Conservation (phyloP, 768 basidiomycete genomes). For the Trametes coccinea region DNA sequence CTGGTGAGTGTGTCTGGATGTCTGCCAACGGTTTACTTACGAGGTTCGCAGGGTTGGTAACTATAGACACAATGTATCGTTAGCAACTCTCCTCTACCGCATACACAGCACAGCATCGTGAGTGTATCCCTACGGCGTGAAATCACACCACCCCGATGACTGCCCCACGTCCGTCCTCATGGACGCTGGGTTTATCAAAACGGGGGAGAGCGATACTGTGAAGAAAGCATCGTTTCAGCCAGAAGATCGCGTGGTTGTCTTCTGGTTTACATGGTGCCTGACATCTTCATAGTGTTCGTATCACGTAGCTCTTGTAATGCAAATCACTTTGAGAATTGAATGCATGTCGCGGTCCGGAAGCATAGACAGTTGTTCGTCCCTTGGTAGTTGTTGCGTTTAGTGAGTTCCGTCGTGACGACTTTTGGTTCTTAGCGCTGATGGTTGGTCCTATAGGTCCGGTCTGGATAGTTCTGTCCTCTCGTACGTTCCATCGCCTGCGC, state of each 20-base stretch:
- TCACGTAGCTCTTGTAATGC: no score
- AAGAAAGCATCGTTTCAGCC: constrained; percentile 19
- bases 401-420: no score
- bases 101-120: not conserved
- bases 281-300: constrained; percentile 3
- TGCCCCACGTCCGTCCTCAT: constrained; percentile 21
- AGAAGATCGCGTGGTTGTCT: constrained; percentile 8
- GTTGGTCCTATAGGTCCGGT: no score
- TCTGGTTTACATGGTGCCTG: constrained; percentile 22
- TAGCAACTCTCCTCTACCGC: not conserved
- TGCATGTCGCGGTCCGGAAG: no score
- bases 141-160: constrained; percentile 20
- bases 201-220: constrained; percentile 22
- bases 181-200: constrained; percentile 27
- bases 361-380: no score
- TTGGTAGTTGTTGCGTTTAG: no score
- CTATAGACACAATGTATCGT: not conserved
- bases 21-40: constrained; percentile 14
- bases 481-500: no score
- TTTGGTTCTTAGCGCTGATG: no score
- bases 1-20: constrained; percentile 38
- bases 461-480: no score
- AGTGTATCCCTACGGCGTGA: not conserved
- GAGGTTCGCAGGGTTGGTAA: constrained; percentile 21
- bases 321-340: no score